Base-by-base conservation (phyloP, 805 yeast species). In the Candida maesae region DNA sequence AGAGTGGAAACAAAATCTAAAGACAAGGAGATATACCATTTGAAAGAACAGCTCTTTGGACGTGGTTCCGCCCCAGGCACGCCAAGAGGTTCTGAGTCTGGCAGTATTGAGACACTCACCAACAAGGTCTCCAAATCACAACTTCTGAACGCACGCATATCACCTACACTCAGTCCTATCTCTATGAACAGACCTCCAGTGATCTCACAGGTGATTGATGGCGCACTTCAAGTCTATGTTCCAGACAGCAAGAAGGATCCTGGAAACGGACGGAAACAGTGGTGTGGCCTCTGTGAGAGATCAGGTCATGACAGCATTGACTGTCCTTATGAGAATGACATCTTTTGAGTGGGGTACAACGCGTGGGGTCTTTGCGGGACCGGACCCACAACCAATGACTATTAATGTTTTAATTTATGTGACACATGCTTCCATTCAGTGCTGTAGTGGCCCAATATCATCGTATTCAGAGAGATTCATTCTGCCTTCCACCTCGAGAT, bases 211-310 rank as follows among this genome's bases (percentile, higher is more conserved):
- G 50, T 59, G 20, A 49, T 61, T 28, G 63, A 58, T 45, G 66
- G 65, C 2, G 60, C 58, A 2, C 59, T 75, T 21, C 77, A 75
- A 23, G 67, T 79, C 1, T 78, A 74, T 42, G 59, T 64, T 29
- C 84, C 87, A 0, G 64, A 66, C 4, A 21, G 29, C 14, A 58
- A 52, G 16, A 56, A 63, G 12, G 93, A 87, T 58, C 84, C 90
- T 1, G 70, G 89, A 0, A 78, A 78, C 2, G 96, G 96, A 2
- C 71, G 90, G 33, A 66, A 66, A 20, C 71, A 77, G 47, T 91
- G 96, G 95, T 91, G 99, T 65, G 96, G 95, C 0, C 68, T 88
- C 39, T 91, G 99, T 65, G 98, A 91, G 60, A 68, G 87, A 40
- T 80, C 78, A 33, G 99, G 98, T 1, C 99, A 91, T 58, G 81